These are phyloP conservation scores for Scortechinia acanthostroma DNA, from an alignment of 2,329 filamentous ascomycete species.

Conservation along the genomic window DNA sequence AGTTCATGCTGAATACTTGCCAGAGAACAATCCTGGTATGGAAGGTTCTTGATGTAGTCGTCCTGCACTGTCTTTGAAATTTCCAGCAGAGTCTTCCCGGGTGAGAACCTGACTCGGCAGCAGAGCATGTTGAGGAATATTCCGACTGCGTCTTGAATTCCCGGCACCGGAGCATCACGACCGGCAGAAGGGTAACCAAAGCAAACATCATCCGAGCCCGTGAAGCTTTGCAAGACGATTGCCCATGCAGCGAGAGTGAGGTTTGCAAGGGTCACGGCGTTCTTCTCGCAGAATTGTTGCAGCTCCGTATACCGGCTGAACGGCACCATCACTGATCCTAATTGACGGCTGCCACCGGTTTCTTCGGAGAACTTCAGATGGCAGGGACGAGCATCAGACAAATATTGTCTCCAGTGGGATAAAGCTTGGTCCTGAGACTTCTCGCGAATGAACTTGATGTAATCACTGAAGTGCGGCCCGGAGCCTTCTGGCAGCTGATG, in stretches of 20 bases:
- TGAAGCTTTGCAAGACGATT: slow-evolving; percentile 23
- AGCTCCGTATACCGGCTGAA: slow-evolving; percentile 14
- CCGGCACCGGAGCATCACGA: slow-evolving; percentile 12
- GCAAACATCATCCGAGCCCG: slow-evolving; percentile 22
- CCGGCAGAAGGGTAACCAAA: slow-evolving; percentile 32
- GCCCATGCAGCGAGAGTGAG: slow-evolving; percentile 29
- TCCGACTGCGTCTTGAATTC: slow-evolving; percentile 7
- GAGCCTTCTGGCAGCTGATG: slow-evolving; percentile 23
- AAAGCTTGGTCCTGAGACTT: slow-evolving; percentile 19
- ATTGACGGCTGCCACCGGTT: slow-evolving; percentile 5
- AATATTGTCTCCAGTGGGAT: slow-evolving; percentile 33
- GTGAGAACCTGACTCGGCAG: slow-evolving; percentile 26
- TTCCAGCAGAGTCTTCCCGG: slow-evolving; percentile 18
- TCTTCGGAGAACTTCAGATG: slow-evolving; percentile 25
- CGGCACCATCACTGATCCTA: slow-evolving; percentile 12
- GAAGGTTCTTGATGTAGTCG: slow-evolving; percentile 29
- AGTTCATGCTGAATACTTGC: slow-evolving; percentile 27
- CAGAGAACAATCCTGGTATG: slow-evolving; percentile 33
- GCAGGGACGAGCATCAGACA: slow-evolving; percentile 33
- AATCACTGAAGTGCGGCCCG: slow-evolving; percentile 24
- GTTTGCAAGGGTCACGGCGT: slow-evolving; percentile 37
- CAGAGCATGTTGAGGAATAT: slow-evolving; percentile 38
- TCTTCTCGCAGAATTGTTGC: slow-evolving; percentile 25
- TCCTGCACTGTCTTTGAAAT: slow-evolving; percentile 27
- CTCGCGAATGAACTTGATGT: slow-evolving; percentile 18